Conservation (phyloP, 352 stramenopile genomes). For the Aphanomyces stellatus region DNA sequence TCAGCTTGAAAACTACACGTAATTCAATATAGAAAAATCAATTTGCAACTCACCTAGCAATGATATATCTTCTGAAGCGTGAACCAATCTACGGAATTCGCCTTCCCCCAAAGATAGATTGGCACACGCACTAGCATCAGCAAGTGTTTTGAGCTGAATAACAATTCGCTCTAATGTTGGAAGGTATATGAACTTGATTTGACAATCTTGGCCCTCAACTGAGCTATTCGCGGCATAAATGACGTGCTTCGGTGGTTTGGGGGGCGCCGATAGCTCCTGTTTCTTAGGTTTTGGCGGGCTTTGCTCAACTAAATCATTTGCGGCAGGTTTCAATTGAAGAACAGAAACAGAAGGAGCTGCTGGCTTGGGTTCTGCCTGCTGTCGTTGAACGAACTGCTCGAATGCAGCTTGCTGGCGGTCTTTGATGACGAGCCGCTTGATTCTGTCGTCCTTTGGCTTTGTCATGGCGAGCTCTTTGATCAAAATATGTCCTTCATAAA, state of each 20-base stretch:
- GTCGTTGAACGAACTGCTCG: conserved; percentile 13
- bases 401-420: conserved; percentile 19
- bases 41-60: conserved; percentile 18
- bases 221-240: neutral
- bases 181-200: conserved; percentile 10
- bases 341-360: neutral
- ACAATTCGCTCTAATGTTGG: conserved; percentile 1
- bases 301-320: neutral
- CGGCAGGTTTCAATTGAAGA: neutral
- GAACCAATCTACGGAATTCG: conserved; percentile 9
- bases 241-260: conserved; percentile 7
- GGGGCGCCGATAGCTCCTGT: too few relatives aligned
- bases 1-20: neutral
- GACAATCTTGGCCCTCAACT: neutral
- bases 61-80: neutral
- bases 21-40: neutral
- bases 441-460: neutral
- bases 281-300: neutral
- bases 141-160: neutral
- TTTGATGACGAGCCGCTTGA: neutral
- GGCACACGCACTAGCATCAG: neutral
- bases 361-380: neutral
- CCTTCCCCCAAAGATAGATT: neutral
- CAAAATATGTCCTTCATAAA: neutral
- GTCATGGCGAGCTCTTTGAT: neutral